Conservation (phyloP, 495 filamentous ascomycete genomes). For the Penicillium chermesinum region DNA sequence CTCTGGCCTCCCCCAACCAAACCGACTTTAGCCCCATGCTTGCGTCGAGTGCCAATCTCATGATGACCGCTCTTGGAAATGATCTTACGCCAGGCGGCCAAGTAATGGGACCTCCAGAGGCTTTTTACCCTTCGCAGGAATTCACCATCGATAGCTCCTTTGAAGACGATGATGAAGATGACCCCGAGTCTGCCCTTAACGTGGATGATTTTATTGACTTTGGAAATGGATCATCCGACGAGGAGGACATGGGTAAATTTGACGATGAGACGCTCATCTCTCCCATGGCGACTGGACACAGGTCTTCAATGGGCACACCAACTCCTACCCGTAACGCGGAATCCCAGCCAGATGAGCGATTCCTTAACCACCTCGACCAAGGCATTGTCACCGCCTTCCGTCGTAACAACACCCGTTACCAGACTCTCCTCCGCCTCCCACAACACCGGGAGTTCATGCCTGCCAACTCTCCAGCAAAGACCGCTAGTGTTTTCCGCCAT, state of each 20-base stretch:
- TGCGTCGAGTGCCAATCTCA: constrained; percentile 63
- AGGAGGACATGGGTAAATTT: constrained; percentile 36
- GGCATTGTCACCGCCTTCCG: constrained; percentile 74
- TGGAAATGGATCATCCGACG: constrained; percentile 54
- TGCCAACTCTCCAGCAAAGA: constrained; percentile 40
- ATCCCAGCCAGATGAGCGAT: constrained; percentile 44
- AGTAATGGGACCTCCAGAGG: constrained; percentile 67
- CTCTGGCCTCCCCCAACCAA: constrained; percentile 42
- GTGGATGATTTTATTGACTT: constrained; percentile 72
- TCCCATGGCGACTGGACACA: constrained; percentile 28
- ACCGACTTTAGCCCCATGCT: constrained; percentile 54
- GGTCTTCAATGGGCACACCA: constrained; percentile 35
- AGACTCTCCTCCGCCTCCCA: constrained; percentile 60
- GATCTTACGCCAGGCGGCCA: constrained; percentile 58
- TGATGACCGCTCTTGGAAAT: constrained; percentile 65
- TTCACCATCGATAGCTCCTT: constrained; percentile 52
- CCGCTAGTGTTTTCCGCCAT: constrained; percentile 46
- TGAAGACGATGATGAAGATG: constrained; percentile 55
- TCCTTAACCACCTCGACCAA: constrained; percentile 64
- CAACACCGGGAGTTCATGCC: constrained; percentile 49
- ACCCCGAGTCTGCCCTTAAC: constrained; percentile 59
- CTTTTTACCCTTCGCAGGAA: constrained; percentile 65
- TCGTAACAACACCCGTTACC: constrained; percentile 68
- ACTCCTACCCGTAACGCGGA: constrained; percentile 49
- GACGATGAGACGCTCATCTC: constrained; percentile 37